Evolutionary conservation across 1,284 basidiomycete genomes (phyloP).

Genomic region (Omphalotus olearius): DNA sequence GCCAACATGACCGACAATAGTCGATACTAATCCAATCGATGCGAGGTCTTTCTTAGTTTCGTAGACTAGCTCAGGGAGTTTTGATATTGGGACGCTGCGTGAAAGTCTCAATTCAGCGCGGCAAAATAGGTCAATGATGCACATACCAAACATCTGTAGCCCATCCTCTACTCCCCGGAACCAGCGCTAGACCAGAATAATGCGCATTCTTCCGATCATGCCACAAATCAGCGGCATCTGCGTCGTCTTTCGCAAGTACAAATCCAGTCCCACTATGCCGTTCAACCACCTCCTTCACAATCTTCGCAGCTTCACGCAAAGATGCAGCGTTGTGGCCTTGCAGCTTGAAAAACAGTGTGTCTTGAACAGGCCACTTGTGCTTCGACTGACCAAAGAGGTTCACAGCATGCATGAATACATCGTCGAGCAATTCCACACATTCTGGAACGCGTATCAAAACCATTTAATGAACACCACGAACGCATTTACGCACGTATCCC

Average conservation of each 20-base stretch:
- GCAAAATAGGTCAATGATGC: not conserved
- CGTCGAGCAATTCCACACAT: constrained; percentile 79
- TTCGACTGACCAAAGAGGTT: constrained; percentile 58
- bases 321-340: constrained; percentile 64
- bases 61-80: constrained; percentile 70
- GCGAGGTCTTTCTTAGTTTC: constrained; percentile 75
- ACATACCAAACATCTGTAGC: constrained; percentile 83
- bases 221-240: constrained; percentile 81
- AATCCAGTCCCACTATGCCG: constrained; percentile 71
- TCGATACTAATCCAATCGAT: constrained; percentile 53
- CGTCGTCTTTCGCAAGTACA: constrained; percentile 60
- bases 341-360: constrained; percentile 86
- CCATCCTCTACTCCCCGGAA: constrained; percentile 67
- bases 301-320: constrained; percentile 59
- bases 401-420: constrained; percentile 65
- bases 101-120: constrained; percentile 3
- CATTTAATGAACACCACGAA: not conserved
- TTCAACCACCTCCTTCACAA: constrained; percentile 53
- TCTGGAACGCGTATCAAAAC: constrained; percentile 28
- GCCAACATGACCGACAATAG: constrained; percentile 80
- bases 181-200: constrained; percentile 64
- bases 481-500: constrained; percentile 53
- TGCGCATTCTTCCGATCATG: constrained; percentile 81
- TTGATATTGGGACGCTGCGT: constrained; percentile 74
- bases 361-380: constrained; percentile 63